These are phyloP conservation scores for Wickerhamomyces hampshirensis DNA, from an alignment of 805 yeast species.

Conservation along the genomic window DNA sequence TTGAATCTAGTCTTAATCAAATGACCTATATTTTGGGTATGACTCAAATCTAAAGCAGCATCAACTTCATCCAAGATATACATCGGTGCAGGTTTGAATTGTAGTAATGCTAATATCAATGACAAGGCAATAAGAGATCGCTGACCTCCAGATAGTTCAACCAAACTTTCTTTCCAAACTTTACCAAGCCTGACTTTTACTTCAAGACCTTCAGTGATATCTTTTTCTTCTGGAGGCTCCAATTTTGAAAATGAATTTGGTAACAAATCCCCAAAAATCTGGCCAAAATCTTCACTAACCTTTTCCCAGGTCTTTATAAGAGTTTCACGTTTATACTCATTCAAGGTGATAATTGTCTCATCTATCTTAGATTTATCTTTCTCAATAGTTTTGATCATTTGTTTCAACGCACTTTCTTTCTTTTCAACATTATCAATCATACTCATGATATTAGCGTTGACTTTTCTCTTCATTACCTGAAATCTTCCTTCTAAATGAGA, in stretches of 20 bases:
- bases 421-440: conserved; percentile 90
- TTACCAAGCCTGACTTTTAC: conserved; percentile 86
- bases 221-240: conserved; percentile 74
- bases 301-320: conserved; percentile 79
- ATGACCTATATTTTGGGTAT: conserved; percentile 96
- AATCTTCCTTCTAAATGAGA: conserved; percentile 52
- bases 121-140: conserved; percentile 91
- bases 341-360: conserved; percentile 77
- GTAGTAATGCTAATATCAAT: conserved; percentile 83
- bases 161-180: conserved; percentile 94
- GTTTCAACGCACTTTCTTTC: conserved; percentile 69
- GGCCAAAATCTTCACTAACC: conserved; percentile 86
- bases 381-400: conserved; percentile 82
- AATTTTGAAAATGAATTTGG: conserved; percentile 90
- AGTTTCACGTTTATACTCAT: conserved; percentile 81
- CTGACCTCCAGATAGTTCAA: conserved; percentile 96
- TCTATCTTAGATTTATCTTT: conserved; percentile 86
- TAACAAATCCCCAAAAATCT: conserved; percentile 78
- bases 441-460: conserved; percentile 81
- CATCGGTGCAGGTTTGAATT: conserved; percentile 98
- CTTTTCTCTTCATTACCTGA: conserved; percentile 71
- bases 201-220: conserved; percentile 85
- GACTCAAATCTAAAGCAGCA: conserved; percentile 95
- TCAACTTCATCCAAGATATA: conserved; percentile 96
- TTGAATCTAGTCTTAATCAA: conserved; percentile 90